These are phyloP conservation scores for Triticum turgidum DNA, from an alignment of 176 grass and related monocot genomes.

Conservation along the genomic window DNA sequence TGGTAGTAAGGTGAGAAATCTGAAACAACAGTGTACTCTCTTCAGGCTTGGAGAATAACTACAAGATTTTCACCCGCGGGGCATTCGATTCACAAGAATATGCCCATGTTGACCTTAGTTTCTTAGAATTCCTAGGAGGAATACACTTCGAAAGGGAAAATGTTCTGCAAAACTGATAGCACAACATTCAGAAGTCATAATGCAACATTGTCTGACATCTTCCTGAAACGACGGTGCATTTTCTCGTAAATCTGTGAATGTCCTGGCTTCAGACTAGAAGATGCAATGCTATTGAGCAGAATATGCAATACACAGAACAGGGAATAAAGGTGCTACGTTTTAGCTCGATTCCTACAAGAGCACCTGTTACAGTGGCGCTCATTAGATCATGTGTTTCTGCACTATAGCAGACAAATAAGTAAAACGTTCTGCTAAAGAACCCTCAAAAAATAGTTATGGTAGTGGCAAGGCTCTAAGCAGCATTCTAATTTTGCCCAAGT, in stretches of 20 bases:
- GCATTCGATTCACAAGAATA: too few relatives aligned
- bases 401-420: not conserved
- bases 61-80: too few relatives aligned
- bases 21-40: not conserved
- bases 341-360: conserved; percentile 8
- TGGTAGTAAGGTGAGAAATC: not conserved
- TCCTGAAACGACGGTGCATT: not conserved
- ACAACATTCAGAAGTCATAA: too few relatives aligned
- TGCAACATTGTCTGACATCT: not conserved
- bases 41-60: not conserved
- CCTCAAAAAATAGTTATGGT: not conserved
- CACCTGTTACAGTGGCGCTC: not conserved
- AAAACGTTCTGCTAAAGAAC: conserved; percentile 1
- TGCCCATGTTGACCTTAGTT: too few relatives aligned
- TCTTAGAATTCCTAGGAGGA: too few relatives aligned
- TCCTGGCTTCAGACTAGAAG: not conserved
- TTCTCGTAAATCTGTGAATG: not conserved
- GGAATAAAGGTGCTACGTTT: not conserved
- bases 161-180: too few relatives aligned
- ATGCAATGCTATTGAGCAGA: not conserved
- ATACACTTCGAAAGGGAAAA: too few relatives aligned
- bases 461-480: not conserved
- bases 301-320: not conserved
- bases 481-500: conserved; percentile 24
- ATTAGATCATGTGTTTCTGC: conserved; percentile 8